These are phyloP conservation scores for Rhododendron henanense DNA, from an alignment of 148 eudicot species.

Conservation along the genomic window DNA sequence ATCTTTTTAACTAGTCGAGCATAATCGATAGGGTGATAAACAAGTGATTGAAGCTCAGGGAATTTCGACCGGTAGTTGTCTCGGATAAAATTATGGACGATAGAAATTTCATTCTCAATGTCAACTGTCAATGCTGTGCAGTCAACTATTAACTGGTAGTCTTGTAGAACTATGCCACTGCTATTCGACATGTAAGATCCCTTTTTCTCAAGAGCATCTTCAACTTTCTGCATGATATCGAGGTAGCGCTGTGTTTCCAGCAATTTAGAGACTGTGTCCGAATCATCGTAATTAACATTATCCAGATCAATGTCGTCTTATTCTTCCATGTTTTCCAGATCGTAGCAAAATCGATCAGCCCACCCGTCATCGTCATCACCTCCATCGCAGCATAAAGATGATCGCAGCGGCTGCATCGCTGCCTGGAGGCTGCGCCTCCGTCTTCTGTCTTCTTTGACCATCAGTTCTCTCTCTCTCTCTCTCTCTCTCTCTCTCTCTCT, in stretches of 20 bases:
- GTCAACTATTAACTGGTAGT: slow-evolving; percentile 86
- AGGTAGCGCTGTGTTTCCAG: too few species aligned
- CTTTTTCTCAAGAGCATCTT: too few species aligned
- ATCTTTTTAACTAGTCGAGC: too few species aligned
- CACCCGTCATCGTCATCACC: not conserved
- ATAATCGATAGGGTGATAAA: too few species aligned
- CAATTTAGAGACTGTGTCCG: slow-evolving; percentile 25
- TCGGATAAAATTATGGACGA: slow-evolving; percentile 43
- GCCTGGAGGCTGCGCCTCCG: too few species aligned
- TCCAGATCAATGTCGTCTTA: slow-evolving; percentile 74
- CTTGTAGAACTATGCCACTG: slow-evolving; percentile 3
- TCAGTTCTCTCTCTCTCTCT: slow-evolving; percentile 1
- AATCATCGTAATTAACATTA: slow-evolving; percentile 75
- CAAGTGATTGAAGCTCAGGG: too few species aligned
- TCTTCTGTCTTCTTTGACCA: slow-evolving; percentile 22
- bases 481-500: too few species aligned
- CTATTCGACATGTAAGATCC: too few species aligned
- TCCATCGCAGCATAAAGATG: not conserved
- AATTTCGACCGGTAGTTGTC: too few species aligned
- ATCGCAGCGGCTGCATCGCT: too few species aligned
- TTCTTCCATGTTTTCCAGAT: slow-evolving; percentile 55
- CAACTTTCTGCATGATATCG: too few species aligned
- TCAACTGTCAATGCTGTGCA: slow-evolving; percentile 84
- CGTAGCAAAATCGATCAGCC: not conserved
- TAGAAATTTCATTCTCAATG: slow-evolving; percentile 80